Percentiles rank a stretch among this genome's conserved stretches.
These are phyloP conservation scores for Ogataea parapolymorpha DNA, from an alignment of 805 yeast genomes.

Conservation along the genomic window DNA sequence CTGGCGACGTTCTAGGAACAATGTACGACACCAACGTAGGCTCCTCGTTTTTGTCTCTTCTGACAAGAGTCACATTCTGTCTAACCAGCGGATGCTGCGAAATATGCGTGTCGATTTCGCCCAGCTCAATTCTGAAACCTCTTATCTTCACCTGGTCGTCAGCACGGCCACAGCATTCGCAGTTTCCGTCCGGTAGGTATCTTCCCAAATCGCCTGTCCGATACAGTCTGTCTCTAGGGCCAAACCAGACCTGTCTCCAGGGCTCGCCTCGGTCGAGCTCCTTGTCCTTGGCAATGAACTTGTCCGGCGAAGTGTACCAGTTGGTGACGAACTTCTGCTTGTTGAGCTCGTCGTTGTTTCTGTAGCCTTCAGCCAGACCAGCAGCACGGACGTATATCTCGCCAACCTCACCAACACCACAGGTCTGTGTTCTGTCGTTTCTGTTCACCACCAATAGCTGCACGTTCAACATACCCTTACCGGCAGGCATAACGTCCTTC, in stretches of 20 bases:
- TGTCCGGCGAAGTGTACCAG: conserved; percentile 76
- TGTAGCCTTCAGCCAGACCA: conserved; percentile 94
- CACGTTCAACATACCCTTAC: conserved; percentile 94
- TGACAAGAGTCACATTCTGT: conserved; percentile 88
- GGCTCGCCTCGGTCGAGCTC: conserved; percentile 42
- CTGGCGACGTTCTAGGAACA: conserved; percentile 64
- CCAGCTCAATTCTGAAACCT: conserved; percentile 97
- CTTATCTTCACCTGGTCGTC: conserved; percentile 98
- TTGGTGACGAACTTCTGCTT: conserved; percentile 82
- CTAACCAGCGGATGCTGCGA: conserved; percentile 91
- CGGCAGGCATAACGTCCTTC: conserved; percentile 98
- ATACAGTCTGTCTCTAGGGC: conserved; percentile 94
- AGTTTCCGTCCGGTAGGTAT: conserved; percentile 94
- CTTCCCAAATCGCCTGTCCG: conserved; percentile 98
- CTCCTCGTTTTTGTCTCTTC: conserved; percentile 89
- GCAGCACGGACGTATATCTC: conserved; percentile 98
- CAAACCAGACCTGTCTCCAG: conserved; percentile 83
- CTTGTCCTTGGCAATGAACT: conserved; percentile 60
- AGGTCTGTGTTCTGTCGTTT: conserved; percentile 79
- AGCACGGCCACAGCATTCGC: conserved; percentile 98
- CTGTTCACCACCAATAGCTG: conserved; percentile 93
- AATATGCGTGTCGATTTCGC: conserved; percentile 96
- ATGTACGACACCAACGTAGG: conserved; percentile 87
- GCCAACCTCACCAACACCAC: conserved; percentile 99
- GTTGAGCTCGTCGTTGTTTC: conserved; percentile 86